Evolutionary conservation across 257 asterid genomes (phyloP).

Genomic region (Galeopsis tetrahit): DNA sequence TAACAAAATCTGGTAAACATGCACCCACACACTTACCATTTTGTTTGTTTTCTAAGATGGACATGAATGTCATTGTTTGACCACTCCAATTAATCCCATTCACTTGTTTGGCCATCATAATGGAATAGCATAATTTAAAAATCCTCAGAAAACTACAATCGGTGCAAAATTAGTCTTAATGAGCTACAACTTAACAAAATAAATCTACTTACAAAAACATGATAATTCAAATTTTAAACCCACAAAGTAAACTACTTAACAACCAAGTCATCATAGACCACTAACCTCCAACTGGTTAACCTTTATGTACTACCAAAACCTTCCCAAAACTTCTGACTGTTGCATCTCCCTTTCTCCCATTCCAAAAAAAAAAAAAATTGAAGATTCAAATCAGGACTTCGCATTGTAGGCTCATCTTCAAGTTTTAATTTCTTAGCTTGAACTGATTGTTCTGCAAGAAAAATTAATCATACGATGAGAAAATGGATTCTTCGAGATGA

Average conservation of each 20-base stretch:
- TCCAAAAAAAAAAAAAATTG: constrained; percentile 56
- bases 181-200: constrained; percentile 20
- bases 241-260: not conserved
- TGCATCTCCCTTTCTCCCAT: constrained; percentile 59
- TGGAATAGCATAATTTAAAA: constrained; percentile 96
- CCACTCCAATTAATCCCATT: constrained; percentile 99
- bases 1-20: constrained; percentile 25
- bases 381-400: constrained; percentile 35
- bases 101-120: constrained; percentile 92
- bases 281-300: constrained; percentile 72
- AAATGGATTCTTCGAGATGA: not conserved
- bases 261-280: constrained; percentile 7
- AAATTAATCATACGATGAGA: constrained; percentile 1
- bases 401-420: constrained; percentile 44
- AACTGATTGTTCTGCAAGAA: constrained; percentile 50
- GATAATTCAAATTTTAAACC: not conserved
- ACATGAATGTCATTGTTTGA: constrained; percentile 87
- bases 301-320: constrained; percentile 73
- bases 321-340: constrained; percentile 61
- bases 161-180: constrained; percentile 34
- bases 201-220: not conserved
- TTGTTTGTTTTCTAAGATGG: constrained; percentile 88
- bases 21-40: constrained; percentile 60
- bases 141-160: constrained; percentile 82
- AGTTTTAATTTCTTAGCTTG: constrained; percentile 59